These are phyloP conservation scores for Cunninghamia lanceolata DNA, from an alignment of 75 land plant genomes.

Conservation along the genomic window DNA sequence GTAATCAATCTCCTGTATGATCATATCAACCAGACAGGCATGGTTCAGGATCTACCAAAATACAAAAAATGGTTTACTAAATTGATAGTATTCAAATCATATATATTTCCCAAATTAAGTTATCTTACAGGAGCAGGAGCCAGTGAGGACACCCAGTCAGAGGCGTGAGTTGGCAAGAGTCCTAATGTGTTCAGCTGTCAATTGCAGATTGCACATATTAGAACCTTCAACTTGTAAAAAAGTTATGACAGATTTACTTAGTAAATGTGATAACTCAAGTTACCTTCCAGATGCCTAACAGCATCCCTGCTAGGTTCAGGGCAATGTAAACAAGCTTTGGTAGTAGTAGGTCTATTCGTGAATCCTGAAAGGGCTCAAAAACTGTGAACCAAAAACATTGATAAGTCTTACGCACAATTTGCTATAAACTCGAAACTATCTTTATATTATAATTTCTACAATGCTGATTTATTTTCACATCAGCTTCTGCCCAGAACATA, in stretches of 20 bases:
- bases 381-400: conserved; percentile 32
- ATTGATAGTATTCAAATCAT: neutral
- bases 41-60: neutral
- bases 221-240: neutral
- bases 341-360: conserved; percentile 62
- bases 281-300: conserved; percentile 96
- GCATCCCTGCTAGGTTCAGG: conserved; percentile 71
- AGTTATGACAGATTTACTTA: neutral
- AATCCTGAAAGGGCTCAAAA: conserved; percentile 95
- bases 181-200: conserved; percentile 92
- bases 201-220: neutral
- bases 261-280: conserved; percentile 6
- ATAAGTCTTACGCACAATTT: neutral
- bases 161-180: conserved; percentile 92
- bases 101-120: neutral
- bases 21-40: neutral
- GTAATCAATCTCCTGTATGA: conserved; percentile 66
- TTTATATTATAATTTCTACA: neutral
- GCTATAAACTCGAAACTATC: neutral
- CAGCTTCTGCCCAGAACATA: neutral
- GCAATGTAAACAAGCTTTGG: conserved; percentile 86
- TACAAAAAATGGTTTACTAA: neutral
- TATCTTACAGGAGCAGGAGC: conserved; percentile 74
- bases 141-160: conserved; percentile 95
- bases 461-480: neutral